Base-by-base conservation (phyloP, 2,329 filamentous ascomycete species). In the Aspergillus hortae region DNA sequence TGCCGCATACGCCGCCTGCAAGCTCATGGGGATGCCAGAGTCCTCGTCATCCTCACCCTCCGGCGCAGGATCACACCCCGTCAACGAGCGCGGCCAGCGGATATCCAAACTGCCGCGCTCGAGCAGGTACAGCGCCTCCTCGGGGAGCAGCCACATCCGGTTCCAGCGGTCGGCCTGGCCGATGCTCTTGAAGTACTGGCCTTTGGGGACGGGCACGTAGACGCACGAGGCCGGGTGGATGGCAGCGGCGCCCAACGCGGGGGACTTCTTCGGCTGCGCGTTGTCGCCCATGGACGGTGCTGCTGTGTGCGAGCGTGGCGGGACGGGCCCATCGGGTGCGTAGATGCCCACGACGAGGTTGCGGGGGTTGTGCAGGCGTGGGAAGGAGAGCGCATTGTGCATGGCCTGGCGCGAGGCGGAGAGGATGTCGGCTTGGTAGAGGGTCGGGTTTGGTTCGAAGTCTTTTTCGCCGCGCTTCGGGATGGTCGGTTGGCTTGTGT, bases 391-490 rank as follows among this genome's bases (percentile, higher is more conserved):
- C 2, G 92, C 92, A 61, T 90, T 86, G 71, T 95, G 89, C 88
- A 99, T 94, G 17, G 92, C 92, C 60, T 82, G 80, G 49, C 92
- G 85, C 56, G 90, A 95, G 44, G 88, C 83, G 64, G 90, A 87
- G 47, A 99, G 84, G 7, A 87, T 83, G 51, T 82, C 80, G 58
- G 87, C 84, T 72, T 99, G 94, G 30, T 89, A 84, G 30, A 83
- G 82, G 2, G 94, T 97, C 44, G 89, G 89, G 72, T 97, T 91
- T 25, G 89, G 86, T 74, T 97, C 94, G 69, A 96, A 99, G 74
- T 99, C 94, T 72, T 99, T 99, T 69, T 95, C 91, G 55, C 94
- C 94, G 57, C 91, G 90, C 59, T 92, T 91, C 33, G 95, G 90
- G 10, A 92, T 81, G 61, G 84, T 61, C 14, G 68, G 56, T 52